A percentile compares a stretch with the other conserved stretches of the same genome.
These are phyloP conservation scores for Nakazawaea wyomingensis DNA, from an alignment of 805 yeast species.

Conservation along the genomic window DNA sequence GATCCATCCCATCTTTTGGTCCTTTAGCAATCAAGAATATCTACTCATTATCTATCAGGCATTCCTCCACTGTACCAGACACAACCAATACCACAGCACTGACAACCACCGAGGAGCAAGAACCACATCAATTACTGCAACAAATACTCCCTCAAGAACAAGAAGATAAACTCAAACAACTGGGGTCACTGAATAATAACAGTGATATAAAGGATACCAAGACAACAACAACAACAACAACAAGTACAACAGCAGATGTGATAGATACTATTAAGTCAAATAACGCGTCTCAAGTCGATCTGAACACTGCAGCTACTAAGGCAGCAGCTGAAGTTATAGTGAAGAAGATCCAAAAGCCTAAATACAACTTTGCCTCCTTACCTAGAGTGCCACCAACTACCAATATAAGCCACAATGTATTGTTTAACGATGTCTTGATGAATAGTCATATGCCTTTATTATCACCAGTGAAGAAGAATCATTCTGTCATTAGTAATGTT, in stretches of 20 bases:
- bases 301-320: no score
- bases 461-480: constrained; percentile 24
- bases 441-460: constrained; percentile 24
- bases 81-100: background rate
- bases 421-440: constrained; percentile 25
- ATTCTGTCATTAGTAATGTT: constrained; percentile 14
- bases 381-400: constrained; percentile 29
- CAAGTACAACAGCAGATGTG: background rate
- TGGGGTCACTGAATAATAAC: background rate
- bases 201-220: background rate
- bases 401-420: constrained; percentile 23
- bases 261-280: background rate
- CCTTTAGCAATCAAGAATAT: background rate
- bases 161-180: background rate
- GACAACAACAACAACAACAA: background rate
- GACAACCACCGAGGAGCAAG: background rate
- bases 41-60: background rate
- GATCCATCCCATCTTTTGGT: background rate
- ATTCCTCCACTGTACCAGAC: background rate
- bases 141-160: background rate
- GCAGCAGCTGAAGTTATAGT: background rate
- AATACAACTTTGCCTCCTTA: constrained; percentile 21
- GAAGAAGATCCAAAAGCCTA: background rate
- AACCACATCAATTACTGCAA: background rate
- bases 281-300: no score